Conservation (phyloP, 148 eudicot genomes). For the Rhododendron vialii region DNA sequence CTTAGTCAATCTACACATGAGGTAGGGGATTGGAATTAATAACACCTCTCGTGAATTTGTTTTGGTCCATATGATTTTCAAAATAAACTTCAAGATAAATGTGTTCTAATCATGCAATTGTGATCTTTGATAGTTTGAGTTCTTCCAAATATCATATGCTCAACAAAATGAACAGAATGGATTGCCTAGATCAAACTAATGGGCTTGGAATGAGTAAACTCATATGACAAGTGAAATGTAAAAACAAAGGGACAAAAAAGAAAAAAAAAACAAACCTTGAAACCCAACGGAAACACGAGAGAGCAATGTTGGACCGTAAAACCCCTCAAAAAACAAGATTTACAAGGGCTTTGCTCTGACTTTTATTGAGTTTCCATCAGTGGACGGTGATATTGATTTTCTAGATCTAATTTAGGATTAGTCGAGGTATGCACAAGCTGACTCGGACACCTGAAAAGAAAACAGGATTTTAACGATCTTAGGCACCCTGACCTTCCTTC, state of each 20-base stretch:
- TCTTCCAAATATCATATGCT: no score
- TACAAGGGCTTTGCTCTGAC: neutral
- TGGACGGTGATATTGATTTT: no score
- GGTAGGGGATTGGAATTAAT: no score
- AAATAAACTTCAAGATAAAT: neutral
- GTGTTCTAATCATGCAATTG: neutral
- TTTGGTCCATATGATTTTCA: neutral
- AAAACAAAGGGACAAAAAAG: neutral
- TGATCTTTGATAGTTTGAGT: no score
- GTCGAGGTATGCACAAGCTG: neutral
- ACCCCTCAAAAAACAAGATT: neutral
- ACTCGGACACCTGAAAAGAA: neutral
- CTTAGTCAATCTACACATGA: no score
- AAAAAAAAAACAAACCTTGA: neutral
- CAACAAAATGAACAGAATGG: no score
- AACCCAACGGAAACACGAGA: neutral
- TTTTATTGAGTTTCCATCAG: neutral
- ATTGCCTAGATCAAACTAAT: neutral
- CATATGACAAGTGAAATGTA: neutral
- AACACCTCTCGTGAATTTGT: neutral
- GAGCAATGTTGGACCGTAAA: neutral
- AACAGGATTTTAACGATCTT: neutral
- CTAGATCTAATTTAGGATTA: neutral
- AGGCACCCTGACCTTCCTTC: neutral
- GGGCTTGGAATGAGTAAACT: neutral